Base-by-base conservation (phyloP, 164 flowering plant genomes). In the Liriodendron chinense region DNA sequence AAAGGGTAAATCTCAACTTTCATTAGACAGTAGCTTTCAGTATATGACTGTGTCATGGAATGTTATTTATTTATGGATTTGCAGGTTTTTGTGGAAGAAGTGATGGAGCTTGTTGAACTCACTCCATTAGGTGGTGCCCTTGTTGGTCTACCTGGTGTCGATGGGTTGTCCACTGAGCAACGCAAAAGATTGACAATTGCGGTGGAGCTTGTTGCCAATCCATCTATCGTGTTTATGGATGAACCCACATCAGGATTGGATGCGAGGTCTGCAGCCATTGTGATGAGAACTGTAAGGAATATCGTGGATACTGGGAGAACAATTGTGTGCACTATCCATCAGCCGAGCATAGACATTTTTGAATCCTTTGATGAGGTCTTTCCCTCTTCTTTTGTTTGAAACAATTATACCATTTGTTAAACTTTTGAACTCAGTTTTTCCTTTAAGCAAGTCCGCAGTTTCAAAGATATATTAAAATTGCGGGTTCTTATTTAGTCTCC, bases 1-100 rank as follows among this genome's bases (percentile, higher is more conserved):
- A 89, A 83, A 89, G 77, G 95, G 99, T 94, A 86, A 68, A 14
- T 24, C 23, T 71, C 26, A 65, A 49, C 25, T 3, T 34, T 28
- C 68, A 9, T 12, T 28, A 28, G 59, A 53, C 59, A 8, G 43
- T 34, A 34, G 59, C 13, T 53, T 16, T 53, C 3, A 53, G 59
- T 16, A 53, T 53, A 62, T 1, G 48, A 12, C 48, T 68, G 68
- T 69, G 73, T 72, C 68, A 49, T 73, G 68, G 59, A 69, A 79
- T 70, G 80, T 74, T 77, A 74, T 14, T 78, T 47, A n/a, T 56
- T 23, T n/a, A 66, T 1, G 53, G 7, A 50, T 76, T 26, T 67
- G 47, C 48, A 67, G 69, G 28, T 34, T 26, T 67, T 67, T 28
- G 18, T 67, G 26, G 48, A 67, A 28, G 69, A 67, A 28, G 69